These are phyloP conservation scores for Opeltia flavorubescens DNA, from an alignment of 495 filamentous ascomycete genomes.

Conservation along the genomic window DNA sequence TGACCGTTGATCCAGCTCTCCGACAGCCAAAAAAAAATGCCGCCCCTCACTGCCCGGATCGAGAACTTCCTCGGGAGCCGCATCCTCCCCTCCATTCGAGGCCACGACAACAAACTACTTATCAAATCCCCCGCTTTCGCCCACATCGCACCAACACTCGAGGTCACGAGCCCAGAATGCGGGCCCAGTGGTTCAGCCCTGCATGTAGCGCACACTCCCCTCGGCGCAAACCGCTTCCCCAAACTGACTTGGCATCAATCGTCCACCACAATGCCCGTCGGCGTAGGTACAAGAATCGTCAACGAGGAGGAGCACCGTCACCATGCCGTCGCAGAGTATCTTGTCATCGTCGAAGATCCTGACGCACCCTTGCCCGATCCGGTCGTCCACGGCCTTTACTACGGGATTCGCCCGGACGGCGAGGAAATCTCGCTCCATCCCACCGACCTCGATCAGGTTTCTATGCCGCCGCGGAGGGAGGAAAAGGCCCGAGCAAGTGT, in stretches of 20 bases:
- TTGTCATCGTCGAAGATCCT: conserved; percentile 35
- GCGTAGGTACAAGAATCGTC: too few species aligned
- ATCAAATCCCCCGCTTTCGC: conserved; percentile 28
- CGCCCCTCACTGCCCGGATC: too few species aligned
- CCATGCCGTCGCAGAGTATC: conserved; percentile 28
- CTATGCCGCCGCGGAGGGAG: conserved; percentile 12
- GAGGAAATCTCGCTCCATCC: conserved; percentile 22
- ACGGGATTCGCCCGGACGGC: conserved; percentile 25
- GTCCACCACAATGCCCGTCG: conserved; percentile 8
- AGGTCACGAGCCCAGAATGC: conserved; percentile 30
- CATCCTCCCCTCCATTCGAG: too few species aligned
- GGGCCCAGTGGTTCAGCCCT: conserved; percentile 28
- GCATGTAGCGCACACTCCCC: conserved; percentile 25
- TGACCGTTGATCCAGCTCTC: too few species aligned
- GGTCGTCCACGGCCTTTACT: conserved; percentile 33
- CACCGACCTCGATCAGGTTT: too few species aligned
- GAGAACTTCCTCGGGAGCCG: too few species aligned
- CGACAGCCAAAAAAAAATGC: too few species aligned
- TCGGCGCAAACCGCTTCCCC: conserved; percentile 30
- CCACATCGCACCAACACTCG: conserved; percentile 26
- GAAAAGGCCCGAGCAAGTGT: conserved; percentile 7
- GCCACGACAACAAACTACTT: conserved; percentile 33
- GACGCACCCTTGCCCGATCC: conserved; percentile 34
- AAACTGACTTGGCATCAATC: conserved; percentile 24
- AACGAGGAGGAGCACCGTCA: too few species aligned